phyloP scores from a whole-genome alignment of 176 grass and related monocot genomes.

The Musa itinerans region DNA sequence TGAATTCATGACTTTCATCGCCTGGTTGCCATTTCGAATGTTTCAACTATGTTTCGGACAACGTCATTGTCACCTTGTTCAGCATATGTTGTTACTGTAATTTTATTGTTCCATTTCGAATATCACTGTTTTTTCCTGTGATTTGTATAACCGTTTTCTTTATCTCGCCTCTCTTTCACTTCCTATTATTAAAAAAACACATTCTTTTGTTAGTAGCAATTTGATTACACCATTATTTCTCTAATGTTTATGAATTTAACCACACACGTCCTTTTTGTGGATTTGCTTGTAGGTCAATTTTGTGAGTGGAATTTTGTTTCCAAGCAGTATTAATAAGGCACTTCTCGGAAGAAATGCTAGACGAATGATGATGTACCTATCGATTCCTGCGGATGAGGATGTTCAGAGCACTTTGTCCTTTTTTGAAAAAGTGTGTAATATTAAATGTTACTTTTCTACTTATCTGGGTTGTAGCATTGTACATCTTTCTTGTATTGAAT shows the following conservation, averaged over 20 bases:
- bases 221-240: background rate
- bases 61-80: too few species aligned
- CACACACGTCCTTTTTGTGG: background rate
- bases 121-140: too few species aligned
- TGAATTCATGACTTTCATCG: too few species aligned
- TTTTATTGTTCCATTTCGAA: too few species aligned
- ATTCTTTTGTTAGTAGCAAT: background rate
- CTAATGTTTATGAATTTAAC: conserved; percentile 12
- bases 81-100: too few species aligned
- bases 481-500: conserved; percentile 31
- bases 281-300: conserved; percentile 53
- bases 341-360: conserved; percentile 63
- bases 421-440: conserved; percentile 65
- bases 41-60: too few species aligned
- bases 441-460: conserved; percentile 1
- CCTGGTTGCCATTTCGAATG: too few species aligned
- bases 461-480: background rate
- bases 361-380: conserved; percentile 72
- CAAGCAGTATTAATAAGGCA: conserved; percentile 35
- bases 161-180: background rate
- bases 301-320: conserved; percentile 62
- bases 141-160: too few species aligned
- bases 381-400: conserved; percentile 59
- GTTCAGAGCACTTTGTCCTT: conserved; percentile 76
- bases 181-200: background rate